Evolutionary conservation across 2,329 filamentous ascomycete genomes (phyloP), one percentile per base, ranked within the genome.

Genomic region (Cytospora piceicola): DNA sequence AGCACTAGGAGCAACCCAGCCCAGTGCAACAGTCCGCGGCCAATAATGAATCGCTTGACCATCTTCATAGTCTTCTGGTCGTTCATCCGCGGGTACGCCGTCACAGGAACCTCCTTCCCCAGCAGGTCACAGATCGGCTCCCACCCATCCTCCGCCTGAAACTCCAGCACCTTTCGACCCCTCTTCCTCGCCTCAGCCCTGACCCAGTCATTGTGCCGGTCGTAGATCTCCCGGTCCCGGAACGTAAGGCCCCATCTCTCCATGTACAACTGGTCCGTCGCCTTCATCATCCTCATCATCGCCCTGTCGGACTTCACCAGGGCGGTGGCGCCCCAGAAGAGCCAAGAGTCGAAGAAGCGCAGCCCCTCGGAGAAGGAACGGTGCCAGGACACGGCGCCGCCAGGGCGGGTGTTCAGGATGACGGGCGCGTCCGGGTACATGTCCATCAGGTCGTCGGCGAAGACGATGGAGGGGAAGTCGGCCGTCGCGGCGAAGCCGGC

Each of bases 391-490:
- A 27, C 34, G 11, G 63, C 58, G 17, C 65, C 63, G 46, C 62
- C 65, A 24, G 51, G 49, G 46, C 65, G 57, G 34, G 34, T 49
- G n/a, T 79, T 79, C 1, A 79, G 63, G 0, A 79, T 68, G 5
- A 79, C 58, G 1, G 70, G 67, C 1, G 74, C 75, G 3, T 77
- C 73, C 0, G 76, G 76, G 8, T 76, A 79, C 69, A 77, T 74
- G 34, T 79, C 77, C 75, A 78, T 77, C 42, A 79, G 65, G 49
- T 78, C 77, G 12, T 75, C 72, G 0, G 72, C 68, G 66, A 79
- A 78, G 51, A 70, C 70, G 4, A 74, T 69, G 1, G 70, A 73
- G 0, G 77, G 76, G 15, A 77, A 72, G 58, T 78, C 72, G 34
- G 61, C 55, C 4, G 56, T 68, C 69, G 49, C 71, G 0, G 69